These are phyloP conservation scores for Amyloporia xantha DNA, from an alignment of 768 basidiomycete genomes.

Conservation along the genomic window DNA sequence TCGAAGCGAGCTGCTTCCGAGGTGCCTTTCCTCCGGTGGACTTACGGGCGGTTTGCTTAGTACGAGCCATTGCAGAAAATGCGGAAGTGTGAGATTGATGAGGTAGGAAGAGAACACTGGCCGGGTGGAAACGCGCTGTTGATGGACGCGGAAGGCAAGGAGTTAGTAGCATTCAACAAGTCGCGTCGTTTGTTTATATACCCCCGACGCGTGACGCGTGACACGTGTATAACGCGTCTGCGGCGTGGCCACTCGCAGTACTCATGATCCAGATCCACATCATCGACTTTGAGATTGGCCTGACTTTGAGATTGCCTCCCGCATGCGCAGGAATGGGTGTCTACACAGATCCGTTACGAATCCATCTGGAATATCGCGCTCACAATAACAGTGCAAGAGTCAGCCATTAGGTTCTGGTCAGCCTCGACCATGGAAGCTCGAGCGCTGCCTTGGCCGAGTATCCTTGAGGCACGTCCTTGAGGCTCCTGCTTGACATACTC, in stretches of 20 bases:
- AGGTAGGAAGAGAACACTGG: neutral
- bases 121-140: too few species aligned
- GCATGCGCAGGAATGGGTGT: too few species aligned
- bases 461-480: too few species aligned
- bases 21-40: conserved; percentile 53
- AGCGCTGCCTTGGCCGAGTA: too few species aligned
- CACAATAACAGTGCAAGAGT: neutral
- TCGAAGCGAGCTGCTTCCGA: conserved; percentile 38
- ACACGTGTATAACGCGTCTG: conserved; percentile 18
- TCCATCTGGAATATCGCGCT: neutral
- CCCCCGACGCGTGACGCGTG: conserved; percentile 22
- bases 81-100: conserved; percentile 1
- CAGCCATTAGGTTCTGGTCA: too few species aligned
- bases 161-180: conserved; percentile 16
- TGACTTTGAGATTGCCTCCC: too few species aligned
- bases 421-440: too few species aligned
- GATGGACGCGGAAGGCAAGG: conserved; percentile 20
- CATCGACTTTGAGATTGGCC: too few species aligned
- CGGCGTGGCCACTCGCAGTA: too few species aligned
- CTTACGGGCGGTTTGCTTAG: conserved; percentile 73
- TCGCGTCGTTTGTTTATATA: conserved; percentile 21
- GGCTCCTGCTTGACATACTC: too few species aligned
- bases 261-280: too few species aligned
- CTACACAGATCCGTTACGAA: too few species aligned
- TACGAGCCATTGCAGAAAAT: conserved; percentile 51